These are phyloP conservation scores for Glycyrrhiza uralensis DNA, from an alignment of 306 rosid species.

Conservation along the genomic window DNA sequence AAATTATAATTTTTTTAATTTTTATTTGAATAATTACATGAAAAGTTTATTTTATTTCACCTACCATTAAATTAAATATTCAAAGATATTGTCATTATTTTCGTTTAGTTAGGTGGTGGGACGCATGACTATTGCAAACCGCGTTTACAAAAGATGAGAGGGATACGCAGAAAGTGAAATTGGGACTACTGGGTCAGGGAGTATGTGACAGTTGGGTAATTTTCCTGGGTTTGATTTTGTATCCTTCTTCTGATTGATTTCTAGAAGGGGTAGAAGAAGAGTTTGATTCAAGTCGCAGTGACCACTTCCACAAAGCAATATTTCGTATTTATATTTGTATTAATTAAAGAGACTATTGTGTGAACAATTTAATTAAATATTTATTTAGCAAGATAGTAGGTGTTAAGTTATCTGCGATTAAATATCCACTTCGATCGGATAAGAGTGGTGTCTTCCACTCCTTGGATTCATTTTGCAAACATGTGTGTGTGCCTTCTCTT, in stretches of 20 bases:
- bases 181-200: neutral
- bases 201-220: no score
- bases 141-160: slow-evolving; percentile 4
- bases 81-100: neutral
- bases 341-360: no score
- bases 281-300: neutral
- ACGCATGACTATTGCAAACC: neutral
- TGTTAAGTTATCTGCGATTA: no score
- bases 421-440: no score
- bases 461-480: no score
- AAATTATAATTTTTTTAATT: neutral
- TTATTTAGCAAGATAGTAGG: no score
- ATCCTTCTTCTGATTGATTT: neutral
- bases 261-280: slow-evolving; percentile 9
- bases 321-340: no score
- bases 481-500: no score
- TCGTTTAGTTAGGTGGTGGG: neutral
- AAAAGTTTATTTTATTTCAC: no score
- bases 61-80: neutral
- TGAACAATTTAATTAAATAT: no score
- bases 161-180: neutral
- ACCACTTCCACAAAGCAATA: neutral
- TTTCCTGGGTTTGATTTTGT: neutral
- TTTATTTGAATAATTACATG: neutral
- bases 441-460: no score